These are phyloP conservation scores for Kondoa subrosea DNA, from an alignment of 768 basidiomycete species.

Conservation along the genomic window DNA sequence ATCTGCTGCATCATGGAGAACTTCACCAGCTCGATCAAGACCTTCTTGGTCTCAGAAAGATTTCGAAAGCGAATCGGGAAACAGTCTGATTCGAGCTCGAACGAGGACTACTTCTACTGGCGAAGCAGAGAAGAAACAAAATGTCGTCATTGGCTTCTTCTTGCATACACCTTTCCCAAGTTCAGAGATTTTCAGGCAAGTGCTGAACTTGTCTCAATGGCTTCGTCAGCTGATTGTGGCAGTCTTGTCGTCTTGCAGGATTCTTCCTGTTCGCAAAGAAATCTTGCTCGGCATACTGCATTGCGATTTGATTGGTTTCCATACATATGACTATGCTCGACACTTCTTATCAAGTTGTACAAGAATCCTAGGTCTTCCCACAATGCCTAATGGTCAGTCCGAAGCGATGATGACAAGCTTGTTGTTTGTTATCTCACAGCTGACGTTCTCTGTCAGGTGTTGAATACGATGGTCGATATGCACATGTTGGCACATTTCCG, in stretches of 20 bases:
- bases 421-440: background rate
- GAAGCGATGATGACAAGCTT: background rate
- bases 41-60: background rate
- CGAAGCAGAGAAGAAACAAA: background rate
- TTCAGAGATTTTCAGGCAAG: conserved; percentile 88
- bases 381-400: conserved; percentile 72
- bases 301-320: conserved; percentile 96
- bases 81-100: background rate
- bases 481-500: conserved; percentile 95
- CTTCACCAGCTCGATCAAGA: background rate
- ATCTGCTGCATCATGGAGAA: conserved; percentile 1
- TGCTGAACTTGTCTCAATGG: conserved; percentile 11
- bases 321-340: conserved; percentile 98
- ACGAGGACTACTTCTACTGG: background rate
- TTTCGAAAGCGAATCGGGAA: background rate
- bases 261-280: conserved; percentile 88
- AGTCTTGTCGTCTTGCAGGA: conserved; percentile 38
- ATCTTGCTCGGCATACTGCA: conserved; percentile 91
- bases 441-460: conserved; percentile 38
- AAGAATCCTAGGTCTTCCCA: conserved; percentile 79
- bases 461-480: conserved; percentile 83
- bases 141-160: conserved; percentile 93
- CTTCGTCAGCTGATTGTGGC: background rate
- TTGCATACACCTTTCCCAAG: conserved; percentile 96
- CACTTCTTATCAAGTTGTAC: conserved; percentile 98